Percentiles rank a stretch among this genome's conserved stretches.
Evolutionary conservation across 345 rosid genomes (phyloP).

Genomic region (Capsella bursapastoris): DNA sequence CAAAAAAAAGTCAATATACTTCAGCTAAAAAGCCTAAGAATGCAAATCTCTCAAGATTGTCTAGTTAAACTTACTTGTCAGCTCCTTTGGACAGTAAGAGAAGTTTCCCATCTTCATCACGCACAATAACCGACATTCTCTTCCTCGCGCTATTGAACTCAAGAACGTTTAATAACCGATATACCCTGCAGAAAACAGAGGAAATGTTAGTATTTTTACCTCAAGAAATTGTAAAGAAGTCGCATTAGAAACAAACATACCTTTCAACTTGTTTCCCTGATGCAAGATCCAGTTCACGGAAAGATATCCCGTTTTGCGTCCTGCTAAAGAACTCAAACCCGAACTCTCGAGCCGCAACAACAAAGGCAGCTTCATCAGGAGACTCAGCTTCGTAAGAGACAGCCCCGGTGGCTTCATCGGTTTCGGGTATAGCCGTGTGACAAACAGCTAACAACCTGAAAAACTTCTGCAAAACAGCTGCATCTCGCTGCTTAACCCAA

Average conservation of each 20-base stretch:
- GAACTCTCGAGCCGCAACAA: conserved; percentile 88
- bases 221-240: conserved; percentile 15
- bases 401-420: conserved; percentile 72
- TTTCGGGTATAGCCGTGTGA: conserved; percentile 93
- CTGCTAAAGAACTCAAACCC: conserved; percentile 89
- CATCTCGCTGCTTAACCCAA: conserved; percentile 65
- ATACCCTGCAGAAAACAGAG: conserved; percentile 57
- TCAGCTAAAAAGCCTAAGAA: conserved; percentile 26
- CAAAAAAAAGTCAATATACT: background rate
- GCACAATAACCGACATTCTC: conserved; percentile 92
- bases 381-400: conserved; percentile 92
- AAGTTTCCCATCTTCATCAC: conserved; percentile 72
- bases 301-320: conserved; percentile 70
- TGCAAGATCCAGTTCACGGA: conserved; percentile 68
- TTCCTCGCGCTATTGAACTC: conserved; percentile 68
- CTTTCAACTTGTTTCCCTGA: conserved; percentile 60
- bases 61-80: conserved; percentile 72
- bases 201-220: conserved; percentile 50
- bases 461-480: conserved; percentile 68
- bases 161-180: conserved; percentile 65
- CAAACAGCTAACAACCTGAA: conserved; percentile 76
- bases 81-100: conserved; percentile 92
- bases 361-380: conserved; percentile 97
- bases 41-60: conserved; percentile 18
- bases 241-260: conserved; percentile 38